Evolutionary conservation across 1,284 basidiomycete genomes (phyloP).

Genomic region (Rhodotorula sp.): DNA sequence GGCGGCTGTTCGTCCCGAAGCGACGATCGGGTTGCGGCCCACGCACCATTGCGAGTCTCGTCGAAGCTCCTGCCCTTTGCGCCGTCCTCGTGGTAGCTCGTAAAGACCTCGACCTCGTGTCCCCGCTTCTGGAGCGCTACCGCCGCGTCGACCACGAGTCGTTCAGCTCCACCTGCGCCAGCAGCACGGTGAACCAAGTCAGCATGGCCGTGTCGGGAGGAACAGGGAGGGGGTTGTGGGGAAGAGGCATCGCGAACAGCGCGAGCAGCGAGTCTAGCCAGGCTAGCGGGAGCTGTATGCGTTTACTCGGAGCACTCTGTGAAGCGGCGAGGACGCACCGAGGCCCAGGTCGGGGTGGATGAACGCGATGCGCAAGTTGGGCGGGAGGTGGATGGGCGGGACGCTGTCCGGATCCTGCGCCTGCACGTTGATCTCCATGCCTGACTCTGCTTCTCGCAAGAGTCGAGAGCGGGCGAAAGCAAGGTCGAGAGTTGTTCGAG

Average conservation of each 20-base stretch:
- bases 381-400: conserved; percentile 29
- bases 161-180: conserved; percentile 83
- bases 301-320: not conserved
- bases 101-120: conserved; percentile 88
- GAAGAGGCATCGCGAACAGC: not conserved
- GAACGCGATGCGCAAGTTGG: conserved; percentile 68
- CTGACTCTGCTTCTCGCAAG: not conserved
- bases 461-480: too few species aligned
- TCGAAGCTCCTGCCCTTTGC: conserved; percentile 69
- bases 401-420: conserved; percentile 1
- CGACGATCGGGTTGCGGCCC: too few species aligned
- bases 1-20: too few species aligned
- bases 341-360: conserved; percentile 95
- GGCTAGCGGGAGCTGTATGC: not conserved
- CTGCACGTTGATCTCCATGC: not conserved
- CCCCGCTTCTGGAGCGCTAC: conserved; percentile 80
- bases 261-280: not conserved
- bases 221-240: not conserved
- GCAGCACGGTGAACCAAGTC: not conserved
- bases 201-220: not conserved
- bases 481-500: not conserved
- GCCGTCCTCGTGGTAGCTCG: conserved; percentile 82
- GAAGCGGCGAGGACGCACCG: conserved; percentile 58
- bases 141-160: conserved; percentile 94
- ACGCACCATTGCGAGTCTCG: conserved; percentile 79